A percentile compares a stretch with the other conserved stretches of the same genome.
Evolutionary conservation across 306 rosid genomes (phyloP).

Genomic region (Dalbergia cochinchinensis): DNA sequence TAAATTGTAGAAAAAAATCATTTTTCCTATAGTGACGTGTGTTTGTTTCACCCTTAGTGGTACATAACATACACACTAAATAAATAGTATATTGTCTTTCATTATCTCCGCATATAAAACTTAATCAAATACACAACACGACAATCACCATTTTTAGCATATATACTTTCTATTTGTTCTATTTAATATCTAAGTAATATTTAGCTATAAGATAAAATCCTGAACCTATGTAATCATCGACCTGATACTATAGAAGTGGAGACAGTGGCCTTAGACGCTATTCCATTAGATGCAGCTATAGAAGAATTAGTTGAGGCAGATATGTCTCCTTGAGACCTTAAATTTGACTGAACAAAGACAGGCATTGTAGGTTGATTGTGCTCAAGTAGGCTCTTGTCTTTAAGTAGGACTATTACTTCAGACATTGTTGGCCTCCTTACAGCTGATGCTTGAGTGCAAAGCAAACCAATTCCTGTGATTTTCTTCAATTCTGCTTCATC

Average conservation of each 20-base stretch:
- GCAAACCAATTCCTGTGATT: slow-evolving; percentile 58
- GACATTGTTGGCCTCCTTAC: slow-evolving; percentile 74
- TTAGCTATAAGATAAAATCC: no score
- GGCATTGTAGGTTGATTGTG: slow-evolving; percentile 59
- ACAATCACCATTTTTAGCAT: no score
- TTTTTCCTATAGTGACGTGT: no score
- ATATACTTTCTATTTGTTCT: no score
- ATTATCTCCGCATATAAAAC: no score
- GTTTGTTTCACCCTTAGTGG: no score
- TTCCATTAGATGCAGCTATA: slow-evolving; percentile 54
- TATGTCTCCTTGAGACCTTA: slow-evolving; percentile 41
- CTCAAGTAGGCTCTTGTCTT: slow-evolving; percentile 50
- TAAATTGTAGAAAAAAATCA: no score
- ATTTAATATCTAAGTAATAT: no score
- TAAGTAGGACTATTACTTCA: slow-evolving; percentile 63
- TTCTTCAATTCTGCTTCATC: slow-evolving; percentile 64
- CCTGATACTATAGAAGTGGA: slow-evolving; percentile 57
- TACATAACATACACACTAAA: no score
- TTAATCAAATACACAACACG: no score
- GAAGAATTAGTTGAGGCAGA: slow-evolving; percentile 66
- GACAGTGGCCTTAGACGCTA: slow-evolving; percentile 64
- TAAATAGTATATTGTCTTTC: no score
- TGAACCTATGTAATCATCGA: slow-evolving; percentile 39
- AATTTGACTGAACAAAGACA: slow-evolving; percentile 60
- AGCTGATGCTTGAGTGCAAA: slow-evolving; percentile 72